Percentiles rank a stretch among this genome's conserved stretches.
These are phyloP conservation scores for Aschersonia sp. DNA, from an alignment of 2,329 filamentous ascomycete species.

Conservation along the genomic window DNA sequence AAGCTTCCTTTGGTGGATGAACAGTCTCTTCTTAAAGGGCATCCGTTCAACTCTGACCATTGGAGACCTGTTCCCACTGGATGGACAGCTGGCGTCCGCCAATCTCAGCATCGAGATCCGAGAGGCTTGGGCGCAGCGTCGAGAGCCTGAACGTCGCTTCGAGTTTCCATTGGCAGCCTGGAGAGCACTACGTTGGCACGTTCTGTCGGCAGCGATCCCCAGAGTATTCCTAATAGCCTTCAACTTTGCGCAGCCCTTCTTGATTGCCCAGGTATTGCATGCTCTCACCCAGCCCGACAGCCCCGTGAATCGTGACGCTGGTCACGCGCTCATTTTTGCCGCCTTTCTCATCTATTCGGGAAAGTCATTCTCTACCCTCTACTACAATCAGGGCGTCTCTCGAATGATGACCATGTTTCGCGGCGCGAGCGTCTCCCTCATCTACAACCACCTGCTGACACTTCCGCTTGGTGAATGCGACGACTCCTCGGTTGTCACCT, in stretches of 20 bases:
- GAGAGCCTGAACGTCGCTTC: background rate
- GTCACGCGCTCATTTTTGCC: constrained; percentile 7
- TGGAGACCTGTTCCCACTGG: constrained; percentile 5
- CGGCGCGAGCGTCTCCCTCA: constrained; percentile 6
- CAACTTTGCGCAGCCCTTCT: constrained; percentile 16
- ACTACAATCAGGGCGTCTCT: constrained; percentile 8
- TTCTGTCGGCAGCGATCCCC: constrained; percentile 3
- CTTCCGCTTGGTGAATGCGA: constrained; percentile 4
- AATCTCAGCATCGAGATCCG: constrained; percentile 1
- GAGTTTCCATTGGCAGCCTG: constrained; percentile 2
- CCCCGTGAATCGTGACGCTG: background rate
- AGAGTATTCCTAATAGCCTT: constrained; percentile 13
- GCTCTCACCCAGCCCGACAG: background rate
- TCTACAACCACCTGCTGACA: constrained; percentile 8
- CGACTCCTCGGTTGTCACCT: constrained; percentile 5
- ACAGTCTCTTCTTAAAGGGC: constrained; percentile 12
- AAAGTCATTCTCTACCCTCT: constrained; percentile 3
- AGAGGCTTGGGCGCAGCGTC: constrained; percentile 4
- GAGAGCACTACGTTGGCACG: background rate
- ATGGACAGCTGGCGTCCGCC: constrained; percentile 5
- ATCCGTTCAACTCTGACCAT: constrained; percentile 5
- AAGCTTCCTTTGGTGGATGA: constrained; percentile 20
- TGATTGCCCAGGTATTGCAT: constrained; percentile 7
- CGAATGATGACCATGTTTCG: constrained; percentile 10
- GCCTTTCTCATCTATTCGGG: constrained; percentile 9